Evolutionary conservation across 257 asterid genomes (phyloP).

Genomic region (Penstemon eatonii): DNA sequence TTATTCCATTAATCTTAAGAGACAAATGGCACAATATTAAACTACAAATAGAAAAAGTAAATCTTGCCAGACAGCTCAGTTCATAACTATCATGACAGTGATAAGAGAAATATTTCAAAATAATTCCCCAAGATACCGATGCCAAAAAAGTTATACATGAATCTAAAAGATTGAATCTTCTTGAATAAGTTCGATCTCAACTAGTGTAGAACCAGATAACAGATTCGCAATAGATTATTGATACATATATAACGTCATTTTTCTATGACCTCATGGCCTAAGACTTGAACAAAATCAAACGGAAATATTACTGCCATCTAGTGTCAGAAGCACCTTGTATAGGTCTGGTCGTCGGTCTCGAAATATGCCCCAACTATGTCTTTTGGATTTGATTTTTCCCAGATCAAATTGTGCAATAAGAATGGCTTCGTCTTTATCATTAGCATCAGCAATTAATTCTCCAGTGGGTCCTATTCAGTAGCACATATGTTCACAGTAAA

Average conservation of each 20-base stretch:
- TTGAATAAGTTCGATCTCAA: background rate
- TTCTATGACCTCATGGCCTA: conserved; percentile 7
- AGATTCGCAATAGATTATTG: background rate
- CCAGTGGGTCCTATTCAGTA: conserved; percentile 75
- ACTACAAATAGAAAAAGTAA: background rate
- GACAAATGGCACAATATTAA: conserved; percentile 2
- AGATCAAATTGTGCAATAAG: conserved; percentile 81
- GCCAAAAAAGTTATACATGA: background rate
- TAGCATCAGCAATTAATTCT: conserved; percentile 67
- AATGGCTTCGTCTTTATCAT: conserved; percentile 81
- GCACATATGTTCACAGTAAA: conserved; percentile 19
- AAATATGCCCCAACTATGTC: conserved; percentile 83
- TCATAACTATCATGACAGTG: no score
- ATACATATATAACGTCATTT: conserved; percentile 11
- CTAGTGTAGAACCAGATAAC: background rate
- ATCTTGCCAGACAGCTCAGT: no score
- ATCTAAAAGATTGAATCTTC: no score
- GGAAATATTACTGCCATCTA: conserved; percentile 71
- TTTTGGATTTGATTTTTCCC: conserved; percentile 72
- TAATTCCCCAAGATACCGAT: background rate
- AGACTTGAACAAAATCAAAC: conserved; percentile 35
- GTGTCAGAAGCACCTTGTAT: conserved; percentile 85
- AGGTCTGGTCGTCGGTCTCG: conserved; percentile 96
- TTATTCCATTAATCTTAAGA: conserved; percentile 16
- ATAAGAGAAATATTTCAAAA: background rate